Base-by-base conservation (phyloP, 148 eudicot genomes). In the Cornus suecica region DNA sequence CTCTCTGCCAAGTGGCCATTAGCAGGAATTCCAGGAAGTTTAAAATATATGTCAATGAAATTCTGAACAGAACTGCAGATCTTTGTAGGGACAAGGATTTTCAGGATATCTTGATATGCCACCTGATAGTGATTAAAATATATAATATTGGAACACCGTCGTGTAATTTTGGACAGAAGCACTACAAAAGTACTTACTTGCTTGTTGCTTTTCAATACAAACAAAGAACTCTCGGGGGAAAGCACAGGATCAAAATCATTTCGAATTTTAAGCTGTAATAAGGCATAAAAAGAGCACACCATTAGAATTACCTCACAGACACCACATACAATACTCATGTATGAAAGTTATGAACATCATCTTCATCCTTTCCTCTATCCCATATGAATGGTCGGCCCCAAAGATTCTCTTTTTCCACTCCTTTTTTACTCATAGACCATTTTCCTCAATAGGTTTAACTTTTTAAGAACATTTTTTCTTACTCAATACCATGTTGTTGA, bases 241-340 rank as follows among this genome's bases (percentile, higher is more conserved):
- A 95, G 91, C 77, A 95, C 99, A 20, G 99, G 99, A 87, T 95
- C 99, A 78, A 95, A 95, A 86, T 95, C 99, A 76, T 95, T 95
- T 45, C 97, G 89, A 74, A 95, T 92, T 86, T 95, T 95, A 77
- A 95, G 94, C 99, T 95, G 90, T 83, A 87, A 32, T 28, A 42
- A 61, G 29, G 66, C 66, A 42, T 31, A 62, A 51, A 32, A 76
- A 22, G 30, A 72, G 24, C 32, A 27, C 2, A 71, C 34, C 72
- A 56, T 60, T 26, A 63, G 8, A 63, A 51, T 74, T 42, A 28
- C 18, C 15, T 34, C 27, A 60, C 68, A 68, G 48, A 73, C 34
- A 32, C 25, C 25, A 8, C 24, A 32, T 61, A 15, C 20, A 22
- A 72, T 11, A 60, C 42, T 37, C 42, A 32, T 20, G n/a, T 16